Base-by-base conservation (phyloP, 2,329 filamentous ascomycete genomes). In the Neopestalotiopsis clavispora region DNA sequence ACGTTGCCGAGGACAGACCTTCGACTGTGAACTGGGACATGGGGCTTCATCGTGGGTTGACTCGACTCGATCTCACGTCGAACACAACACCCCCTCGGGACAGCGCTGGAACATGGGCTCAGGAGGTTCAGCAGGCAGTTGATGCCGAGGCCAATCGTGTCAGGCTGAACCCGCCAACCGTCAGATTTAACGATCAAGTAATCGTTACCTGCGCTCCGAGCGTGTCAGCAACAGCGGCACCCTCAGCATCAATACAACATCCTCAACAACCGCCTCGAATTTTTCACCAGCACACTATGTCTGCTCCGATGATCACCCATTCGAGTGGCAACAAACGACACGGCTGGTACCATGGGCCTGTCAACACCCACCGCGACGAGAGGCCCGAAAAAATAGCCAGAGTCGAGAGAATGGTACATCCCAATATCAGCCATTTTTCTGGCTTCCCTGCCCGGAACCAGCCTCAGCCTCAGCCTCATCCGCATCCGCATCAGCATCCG, bases 271-370 rank as follows among this genome's bases (percentile, higher is more conserved):
- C 70, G 4, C 71, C 74, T 73, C 71, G 75, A 77, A 75, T 77
- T 57, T 77, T 82, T 28, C 87, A 89, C 68, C 87, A 90, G 45
- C 85, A 90, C 68, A 89, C 88, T 17, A 84, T 89, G 80, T 90
- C 88, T 4, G 88, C 88, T 1, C 88, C 89, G 0, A 82, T 84
- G 0, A 80, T 86, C 42, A 82, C 85, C 10, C 89, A 87, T 0
- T 84, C 87, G 3, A 85, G 89, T 9, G 89, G 89, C 71, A 83
- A 82, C 38, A 93, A 92, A 75, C 87, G 92, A 2, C 90, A 91
- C 69, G 92, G 86, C 1, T 94, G 92, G 91, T 94, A 94, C 74
- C 89, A 93, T 56, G 85, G 85, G 0, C 85, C 85, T 0, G 76
- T 80, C 13, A 76, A 79, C 0, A 75, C 78, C 2, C 80, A 82